Base-by-base conservation (phyloP, 2,329 filamentous ascomycete species). In the Pseudogymnoascus sp. region DNA sequence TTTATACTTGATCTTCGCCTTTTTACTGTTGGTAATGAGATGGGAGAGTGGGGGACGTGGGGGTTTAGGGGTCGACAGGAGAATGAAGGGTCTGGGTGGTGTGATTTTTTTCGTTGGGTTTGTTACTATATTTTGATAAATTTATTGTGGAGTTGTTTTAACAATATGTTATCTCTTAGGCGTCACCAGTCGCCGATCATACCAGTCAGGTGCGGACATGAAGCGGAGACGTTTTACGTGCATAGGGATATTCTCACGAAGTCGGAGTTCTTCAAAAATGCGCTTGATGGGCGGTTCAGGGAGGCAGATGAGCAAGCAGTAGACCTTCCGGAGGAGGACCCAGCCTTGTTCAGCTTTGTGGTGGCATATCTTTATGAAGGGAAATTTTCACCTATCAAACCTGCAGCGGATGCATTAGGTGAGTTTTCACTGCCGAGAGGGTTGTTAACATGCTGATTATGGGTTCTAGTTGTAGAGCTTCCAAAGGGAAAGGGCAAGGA, bases 291-390 rank as follows among this genome's bases (percentile, higher is more conserved):
- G 34, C 69, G 71, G 23, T 81, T 79, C 63, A 72, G 66, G 57
- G 79, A 81, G 65, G 73, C 76, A 1, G 71, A 70, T 18, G 71
- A 74, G 13, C 76, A 79, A 62, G 72, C 73, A 12, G 74, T 81
- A 58, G 72, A 78, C 64, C 68, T 81, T 1, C 77, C 77, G 0
- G 78, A 80, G 61, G 78, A 81, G 61, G 73, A 79, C 63, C 76
- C 78, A 2, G 73, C 74, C 59, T 74, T 78, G 52, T 81, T 81
- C 62, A 76, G 78, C 61, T 79, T 79, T 62, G 67, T 81, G 39
- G 69, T 81, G 34, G 76, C 77, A n/a, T 80, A 74, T 57, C 68
- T 80, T 10, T 80, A 79, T 63, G 77, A 80, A 63, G 74, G 72
- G 18, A 74, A 69, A 59, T 79, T 75, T 63, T 70, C 74, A 3